These are phyloP conservation scores for Flammula alnicola DNA, from an alignment of 1,284 basidiomycete species.

Conservation along the genomic window DNA sequence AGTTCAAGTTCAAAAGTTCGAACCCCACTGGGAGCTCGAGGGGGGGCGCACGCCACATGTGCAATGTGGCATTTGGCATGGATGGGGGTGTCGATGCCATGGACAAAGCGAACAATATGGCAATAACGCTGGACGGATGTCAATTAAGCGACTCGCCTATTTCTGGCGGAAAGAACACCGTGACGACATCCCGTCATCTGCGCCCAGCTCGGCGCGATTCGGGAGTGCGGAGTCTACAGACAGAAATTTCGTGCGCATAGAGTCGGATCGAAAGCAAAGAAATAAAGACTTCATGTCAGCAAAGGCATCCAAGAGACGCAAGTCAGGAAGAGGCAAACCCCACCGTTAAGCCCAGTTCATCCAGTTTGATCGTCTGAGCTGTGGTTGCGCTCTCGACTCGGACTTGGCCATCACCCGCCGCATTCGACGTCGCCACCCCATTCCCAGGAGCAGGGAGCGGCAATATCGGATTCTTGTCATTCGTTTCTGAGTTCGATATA, in stretches of 20 bases:
- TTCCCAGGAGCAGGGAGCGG: too few species aligned
- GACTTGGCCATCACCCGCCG: not conserved
- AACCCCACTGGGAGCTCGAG: too few species aligned
- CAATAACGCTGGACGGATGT: not conserved
- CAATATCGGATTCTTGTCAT: too few species aligned
- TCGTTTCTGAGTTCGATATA: too few species aligned
- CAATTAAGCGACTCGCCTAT: conserved; percentile 43
- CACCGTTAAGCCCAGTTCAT: conserved; percentile 60
- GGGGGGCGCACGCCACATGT: too few species aligned
- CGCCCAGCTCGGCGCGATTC: conserved; percentile 61
- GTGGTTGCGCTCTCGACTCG: not conserved
- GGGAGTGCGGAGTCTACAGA: too few species aligned
- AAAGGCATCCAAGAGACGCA: not conserved
- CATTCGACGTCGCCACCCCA: too few species aligned
- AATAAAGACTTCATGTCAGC: conserved; percentile 1
- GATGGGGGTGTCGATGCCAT: not conserved
- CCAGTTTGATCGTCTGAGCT: conserved; percentile 43
- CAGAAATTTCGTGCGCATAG: too few species aligned
- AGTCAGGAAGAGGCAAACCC: conserved; percentile 37
- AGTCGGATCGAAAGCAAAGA: conserved; percentile 5
- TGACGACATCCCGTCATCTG: conserved; percentile 51
- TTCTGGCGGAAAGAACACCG: conserved; percentile 54
- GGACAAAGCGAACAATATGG: conserved; percentile 7
- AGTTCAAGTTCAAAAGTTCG: too few species aligned
- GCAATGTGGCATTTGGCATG: not conserved